phyloP scores from a whole-genome alignment of 148 eudicot genomes.

The Camellia granthamiana region DNA sequence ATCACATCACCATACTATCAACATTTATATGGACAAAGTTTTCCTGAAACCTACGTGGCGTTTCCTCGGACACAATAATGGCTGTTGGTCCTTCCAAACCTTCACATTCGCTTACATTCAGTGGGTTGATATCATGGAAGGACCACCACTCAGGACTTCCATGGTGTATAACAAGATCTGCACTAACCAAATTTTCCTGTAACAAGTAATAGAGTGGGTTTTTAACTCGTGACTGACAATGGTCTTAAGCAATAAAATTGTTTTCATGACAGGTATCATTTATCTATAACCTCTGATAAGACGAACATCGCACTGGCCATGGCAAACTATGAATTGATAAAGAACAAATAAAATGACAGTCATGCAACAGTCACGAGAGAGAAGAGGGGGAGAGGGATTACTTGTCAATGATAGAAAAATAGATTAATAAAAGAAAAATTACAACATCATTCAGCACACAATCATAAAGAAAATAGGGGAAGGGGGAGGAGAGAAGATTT shows the following conservation, averaged over 20 bases:
- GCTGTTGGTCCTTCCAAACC: conserved; percentile 85
- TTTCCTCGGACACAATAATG: conserved; percentile 87
- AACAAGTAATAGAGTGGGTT: background rate
- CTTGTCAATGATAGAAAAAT: too few species aligned
- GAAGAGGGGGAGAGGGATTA: too few species aligned
- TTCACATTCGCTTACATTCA: conserved; percentile 52
- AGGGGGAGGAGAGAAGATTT: too few species aligned
- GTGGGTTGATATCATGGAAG: conserved; percentile 57
- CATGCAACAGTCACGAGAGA: too few species aligned
- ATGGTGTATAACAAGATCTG: conserved; percentile 64
- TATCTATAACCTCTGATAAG: background rate
- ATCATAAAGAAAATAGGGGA: too few species aligned
- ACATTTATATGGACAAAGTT: background rate
- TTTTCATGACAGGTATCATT: background rate
- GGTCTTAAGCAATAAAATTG: background rate
- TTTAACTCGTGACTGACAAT: background rate
- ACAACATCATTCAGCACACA: too few species aligned
- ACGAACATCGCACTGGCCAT: background rate
- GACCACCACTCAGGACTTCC: conserved; percentile 84
- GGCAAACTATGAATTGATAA: too few species aligned
- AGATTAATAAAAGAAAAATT: too few species aligned
- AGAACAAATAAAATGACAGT: too few species aligned
- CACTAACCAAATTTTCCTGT: conserved; percentile 62
- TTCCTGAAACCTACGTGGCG: conserved; percentile 75
- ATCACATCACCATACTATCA: background rate